phyloP scores from a whole-genome alignment of 345 rosid species.

The Gynandropsis gynandra region DNA sequence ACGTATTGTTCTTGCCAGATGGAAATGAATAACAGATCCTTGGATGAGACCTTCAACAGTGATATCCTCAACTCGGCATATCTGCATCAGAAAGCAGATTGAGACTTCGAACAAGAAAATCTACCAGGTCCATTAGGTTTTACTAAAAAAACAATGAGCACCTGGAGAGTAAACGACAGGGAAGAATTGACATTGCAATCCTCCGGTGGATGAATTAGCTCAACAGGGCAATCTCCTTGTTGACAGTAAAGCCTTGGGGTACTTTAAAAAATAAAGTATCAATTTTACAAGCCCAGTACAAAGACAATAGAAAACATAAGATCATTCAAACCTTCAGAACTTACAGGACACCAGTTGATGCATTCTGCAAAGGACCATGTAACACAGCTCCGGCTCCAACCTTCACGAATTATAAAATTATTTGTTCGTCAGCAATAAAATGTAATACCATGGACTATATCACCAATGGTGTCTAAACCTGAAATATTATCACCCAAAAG shows the following conservation, averaged over 20 bases:
- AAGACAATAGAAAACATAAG: constrained; percentile 13
- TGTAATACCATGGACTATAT: background rate
- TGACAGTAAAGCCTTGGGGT: constrained; percentile 71
- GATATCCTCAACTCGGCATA: constrained; percentile 96
- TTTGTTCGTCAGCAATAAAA: background rate
- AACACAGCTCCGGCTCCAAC: constrained; percentile 76
- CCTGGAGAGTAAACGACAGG: constrained; percentile 90
- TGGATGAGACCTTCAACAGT: constrained; percentile 72
- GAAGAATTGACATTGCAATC: constrained; percentile 93
- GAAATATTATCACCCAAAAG: too few relatives aligned
- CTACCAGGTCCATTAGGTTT: background rate
- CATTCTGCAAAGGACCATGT: constrained; percentile 75
- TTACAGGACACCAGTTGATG: constrained; percentile 63
- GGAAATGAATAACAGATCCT: constrained; percentile 97
- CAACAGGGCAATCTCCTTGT: constrained; percentile 68
- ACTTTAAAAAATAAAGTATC: constrained; percentile 35
- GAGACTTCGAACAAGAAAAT: background rate
- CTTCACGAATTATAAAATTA: constrained; percentile 34
- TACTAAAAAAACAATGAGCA: constrained; percentile 18
- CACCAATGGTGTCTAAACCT: background rate
- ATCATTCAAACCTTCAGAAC: constrained; percentile 37
- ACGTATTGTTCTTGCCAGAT: constrained; percentile 73
- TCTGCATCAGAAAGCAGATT: constrained; percentile 38
- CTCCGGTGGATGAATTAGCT: constrained; percentile 82
- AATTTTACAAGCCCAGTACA: constrained; percentile 9